Base-by-base conservation (phyloP, 768 basidiomycete genomes). In the Ephemerocybe angulata region DNA sequence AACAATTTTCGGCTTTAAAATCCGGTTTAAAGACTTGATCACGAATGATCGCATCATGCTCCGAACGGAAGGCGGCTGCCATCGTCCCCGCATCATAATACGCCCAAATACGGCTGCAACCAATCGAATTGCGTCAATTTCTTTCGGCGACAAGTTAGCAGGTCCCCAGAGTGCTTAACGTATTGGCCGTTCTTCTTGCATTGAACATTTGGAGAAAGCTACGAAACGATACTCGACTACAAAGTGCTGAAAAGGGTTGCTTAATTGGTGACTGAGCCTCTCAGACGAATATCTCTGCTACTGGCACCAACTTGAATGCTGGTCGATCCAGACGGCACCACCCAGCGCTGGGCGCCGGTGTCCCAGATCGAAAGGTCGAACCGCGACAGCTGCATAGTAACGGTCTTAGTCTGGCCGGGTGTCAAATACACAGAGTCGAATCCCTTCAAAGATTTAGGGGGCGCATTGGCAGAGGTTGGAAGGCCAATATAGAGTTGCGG, bases 311-410 rank as follows among this genome's bases (percentile, higher is more conserved):
- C 70, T 7, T 70, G 68, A 35, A 80, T 69, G 3, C 72, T 75
- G 48, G 77, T 78, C 8, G 63, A 67, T 2, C 84, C 84, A 4
- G 67, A 65, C 1, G 82, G 81, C 7, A 83, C 69, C 38, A 70
- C 64, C 84, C 84, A 87, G n/a, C 74, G 68, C 65, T 86, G 82
- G 15, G 67, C 67, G 12, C 66, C 66, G 21, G 80, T 78, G 60
- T 82, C 74, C 81, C 81, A 87, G 13, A 80, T 73, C 0, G 79
- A 75, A 43, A 84, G 70, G 58, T 80, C 77, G 55, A 79, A 79
- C 21, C 80, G 72, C 4, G 78, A 75, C 21, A 84, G 70, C 46
- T 72, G 60, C 58, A 83, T 63, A 6, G 74, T 74, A n/a, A 82
- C 79, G 2, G 65, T 73, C 52, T 69, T 72, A 27, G 74, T 76